Evolutionary conservation across 345 rosid species (phyloP).

Genomic region (Eucalyptus curtisii): DNA sequence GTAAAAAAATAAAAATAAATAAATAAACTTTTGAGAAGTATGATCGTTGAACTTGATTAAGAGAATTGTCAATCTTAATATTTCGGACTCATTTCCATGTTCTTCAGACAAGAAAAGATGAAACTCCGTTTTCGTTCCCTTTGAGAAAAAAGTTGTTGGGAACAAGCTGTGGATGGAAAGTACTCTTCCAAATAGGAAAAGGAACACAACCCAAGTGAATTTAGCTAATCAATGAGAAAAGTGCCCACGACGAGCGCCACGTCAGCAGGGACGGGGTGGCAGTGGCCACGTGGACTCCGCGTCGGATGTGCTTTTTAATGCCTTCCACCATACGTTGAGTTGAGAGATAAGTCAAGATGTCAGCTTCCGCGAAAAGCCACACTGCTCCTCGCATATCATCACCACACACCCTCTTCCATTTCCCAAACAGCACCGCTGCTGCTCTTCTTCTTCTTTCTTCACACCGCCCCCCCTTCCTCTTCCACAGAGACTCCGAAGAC

Average conservation of each 20-base stretch:
- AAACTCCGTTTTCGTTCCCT: neutral
- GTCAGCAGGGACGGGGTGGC: neutral
- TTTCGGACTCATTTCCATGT: neutral
- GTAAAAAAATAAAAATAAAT: too few relatives aligned
- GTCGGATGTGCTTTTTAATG: neutral
- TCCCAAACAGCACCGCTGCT: neutral
- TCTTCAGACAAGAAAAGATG: neutral
- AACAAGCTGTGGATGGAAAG: neutral
- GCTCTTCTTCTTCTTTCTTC: neutral
- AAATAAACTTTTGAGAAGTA: neutral
- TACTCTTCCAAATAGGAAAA: neutral
- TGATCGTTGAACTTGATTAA: neutral
- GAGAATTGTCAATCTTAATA: neutral
- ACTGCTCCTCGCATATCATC: neutral
- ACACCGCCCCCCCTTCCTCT: neutral
- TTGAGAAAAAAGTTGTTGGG: neutral
- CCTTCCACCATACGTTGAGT: slow-evolving; percentile 13
- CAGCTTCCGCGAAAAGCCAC: slow-evolving; percentile 22
- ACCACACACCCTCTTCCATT: neutral
- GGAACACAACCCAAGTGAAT: neutral
- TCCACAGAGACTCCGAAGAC: neutral
- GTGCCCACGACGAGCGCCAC: neutral
- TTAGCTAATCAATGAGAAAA: neutral
- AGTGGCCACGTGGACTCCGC: slow-evolving; percentile 1
- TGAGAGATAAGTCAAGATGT: slow-evolving; percentile 1